Evolutionary conservation across 805 yeast genomes (phyloP).

Genomic region (Cyberlindnera mycetangii): DNA sequence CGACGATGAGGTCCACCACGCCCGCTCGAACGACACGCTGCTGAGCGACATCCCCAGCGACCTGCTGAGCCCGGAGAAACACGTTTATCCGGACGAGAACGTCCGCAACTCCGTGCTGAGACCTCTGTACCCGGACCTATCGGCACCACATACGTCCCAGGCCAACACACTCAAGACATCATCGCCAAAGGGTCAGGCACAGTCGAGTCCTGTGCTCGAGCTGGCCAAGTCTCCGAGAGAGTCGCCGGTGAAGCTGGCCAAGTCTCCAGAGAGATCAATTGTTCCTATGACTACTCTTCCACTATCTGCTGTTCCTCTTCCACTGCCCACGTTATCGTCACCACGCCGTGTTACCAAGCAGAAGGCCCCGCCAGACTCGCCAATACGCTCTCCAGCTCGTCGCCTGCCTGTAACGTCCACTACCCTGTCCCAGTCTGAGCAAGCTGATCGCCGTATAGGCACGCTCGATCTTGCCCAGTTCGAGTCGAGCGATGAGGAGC

Average conservation of each 20-base stretch:
- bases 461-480: constrained; percentile 13
- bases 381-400: constrained; percentile 4
- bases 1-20: constrained; percentile 7
- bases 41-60: constrained; percentile 25
- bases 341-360: not conserved
- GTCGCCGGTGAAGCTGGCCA: too few relatives aligned
- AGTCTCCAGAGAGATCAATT: not conserved
- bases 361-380: not conserved
- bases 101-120: too few relatives aligned
- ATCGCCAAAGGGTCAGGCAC: too few relatives aligned
- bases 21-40: constrained; percentile 17
- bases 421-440: not conserved
- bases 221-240: too few relatives aligned
- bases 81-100: constrained; percentile 20
- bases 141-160: not conserved
- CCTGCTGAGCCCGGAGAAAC: constrained; percentile 28
- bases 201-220: too few relatives aligned
- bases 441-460: not conserved
- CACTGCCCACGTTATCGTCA: not conserved
- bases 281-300: too few relatives aligned
- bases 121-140: not conserved
- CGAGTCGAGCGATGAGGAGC: constrained; percentile 28
- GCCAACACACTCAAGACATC: too few relatives aligned
- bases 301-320: not conserved
- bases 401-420: constrained; percentile 2